These are phyloP conservation scores for Linnemannia hyalina DNA, from an alignment of 192 early-diverging fungal species.

Conservation along the genomic window DNA sequence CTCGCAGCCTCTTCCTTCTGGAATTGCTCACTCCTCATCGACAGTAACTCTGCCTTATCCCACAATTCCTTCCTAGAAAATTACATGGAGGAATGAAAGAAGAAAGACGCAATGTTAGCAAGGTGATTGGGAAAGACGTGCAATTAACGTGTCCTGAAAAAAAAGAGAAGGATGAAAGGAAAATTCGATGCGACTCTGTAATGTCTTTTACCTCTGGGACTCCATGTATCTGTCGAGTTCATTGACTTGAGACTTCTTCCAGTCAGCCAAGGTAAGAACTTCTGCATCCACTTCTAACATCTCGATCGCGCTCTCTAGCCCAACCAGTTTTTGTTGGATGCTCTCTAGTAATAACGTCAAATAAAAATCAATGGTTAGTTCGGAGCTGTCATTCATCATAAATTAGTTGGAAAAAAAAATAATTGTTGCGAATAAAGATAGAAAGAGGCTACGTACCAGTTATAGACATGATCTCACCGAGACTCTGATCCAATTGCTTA, in stretches of 20 bases:
- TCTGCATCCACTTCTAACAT: slow-evolving; percentile 34
- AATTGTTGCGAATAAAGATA: not conserved
- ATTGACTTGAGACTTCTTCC: slow-evolving; percentile 33
- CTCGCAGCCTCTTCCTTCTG: slow-evolving; percentile 46
- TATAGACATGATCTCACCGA: slow-evolving; percentile 26
- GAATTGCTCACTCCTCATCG: slow-evolving; percentile 36
- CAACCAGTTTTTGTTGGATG: slow-evolving; percentile 37
- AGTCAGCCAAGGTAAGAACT: slow-evolving; percentile 26
- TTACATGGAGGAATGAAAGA: not conserved
- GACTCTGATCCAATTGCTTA: slow-evolving; percentile 30
- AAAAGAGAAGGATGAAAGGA: not conserved
- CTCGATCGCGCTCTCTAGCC: slow-evolving; percentile 36
- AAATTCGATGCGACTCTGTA: too few species aligned
- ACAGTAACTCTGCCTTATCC: slow-evolving; percentile 49
- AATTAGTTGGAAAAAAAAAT: not conserved
- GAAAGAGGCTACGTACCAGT: slow-evolving; percentile 18
- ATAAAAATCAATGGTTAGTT: not conserved
- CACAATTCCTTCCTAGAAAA: slow-evolving; percentile 32
- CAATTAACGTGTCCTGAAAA: not conserved
- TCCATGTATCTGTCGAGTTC: slow-evolving; percentile 55
- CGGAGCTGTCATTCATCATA: not conserved
- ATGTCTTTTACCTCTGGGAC: slow-evolving; percentile 18
- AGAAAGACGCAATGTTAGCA: not conserved
- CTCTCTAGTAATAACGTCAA: slow-evolving; percentile 18
- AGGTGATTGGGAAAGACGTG: not conserved